phyloP scores from a whole-genome alignment of 768 basidiomycete species.

The Lactifluus echinatus region DNA sequence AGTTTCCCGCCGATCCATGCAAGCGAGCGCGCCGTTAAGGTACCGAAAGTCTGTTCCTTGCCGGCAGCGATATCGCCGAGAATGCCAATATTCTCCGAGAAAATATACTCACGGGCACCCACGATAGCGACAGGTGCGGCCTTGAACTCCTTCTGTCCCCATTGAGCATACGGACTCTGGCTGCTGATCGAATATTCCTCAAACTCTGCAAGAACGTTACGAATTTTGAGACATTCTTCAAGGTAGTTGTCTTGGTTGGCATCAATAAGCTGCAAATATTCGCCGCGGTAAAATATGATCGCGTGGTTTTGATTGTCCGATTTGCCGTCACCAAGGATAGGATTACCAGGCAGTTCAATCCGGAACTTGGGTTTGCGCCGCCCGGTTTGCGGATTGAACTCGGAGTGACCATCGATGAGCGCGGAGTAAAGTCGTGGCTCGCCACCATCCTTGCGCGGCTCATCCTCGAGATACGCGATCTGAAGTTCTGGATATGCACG shows the following conservation, averaged over 20 bases:
- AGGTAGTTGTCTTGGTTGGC: slow-evolving; percentile 99
- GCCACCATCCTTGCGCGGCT: slow-evolving; percentile 89
- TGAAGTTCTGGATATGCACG: slow-evolving; percentile 98
- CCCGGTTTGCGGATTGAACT: slow-evolving; percentile 84
- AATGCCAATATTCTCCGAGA: slow-evolving; percentile 99
- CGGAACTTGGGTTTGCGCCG: slow-evolving; percentile 93
- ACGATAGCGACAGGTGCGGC: slow-evolving; percentile 91
- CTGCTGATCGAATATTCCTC: slow-evolving; percentile 83
- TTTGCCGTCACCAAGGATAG: slow-evolving; percentile 97
- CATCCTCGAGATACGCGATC: slow-evolving; percentile 97
- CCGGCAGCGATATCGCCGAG: slow-evolving; percentile 97
- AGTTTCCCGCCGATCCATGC: slow-evolving; percentile 98
- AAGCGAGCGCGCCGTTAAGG: slow-evolving; percentile 89
- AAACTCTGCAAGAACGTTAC: slow-evolving; percentile 96
- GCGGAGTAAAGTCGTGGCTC: slow-evolving; percentile 94
- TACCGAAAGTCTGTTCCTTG: slow-evolving; percentile 99
- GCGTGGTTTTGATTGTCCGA: slow-evolving; percentile 99
- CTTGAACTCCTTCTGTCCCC: slow-evolving; percentile 83
- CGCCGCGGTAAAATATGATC: slow-evolving; percentile 98
- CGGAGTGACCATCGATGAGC: slow-evolving; percentile 96
- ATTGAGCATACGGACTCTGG: slow-evolving; percentile 88
- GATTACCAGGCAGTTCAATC: slow-evolving; percentile 97
- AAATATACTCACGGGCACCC: slow-evolving; percentile 98
- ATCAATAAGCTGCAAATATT: slow-evolving; percentile 98
- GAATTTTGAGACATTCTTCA: slow-evolving; percentile 98